phyloP scores from a whole-genome alignment of 2,329 filamentous ascomycete genomes.

The Xylariaceae sp. region DNA sequence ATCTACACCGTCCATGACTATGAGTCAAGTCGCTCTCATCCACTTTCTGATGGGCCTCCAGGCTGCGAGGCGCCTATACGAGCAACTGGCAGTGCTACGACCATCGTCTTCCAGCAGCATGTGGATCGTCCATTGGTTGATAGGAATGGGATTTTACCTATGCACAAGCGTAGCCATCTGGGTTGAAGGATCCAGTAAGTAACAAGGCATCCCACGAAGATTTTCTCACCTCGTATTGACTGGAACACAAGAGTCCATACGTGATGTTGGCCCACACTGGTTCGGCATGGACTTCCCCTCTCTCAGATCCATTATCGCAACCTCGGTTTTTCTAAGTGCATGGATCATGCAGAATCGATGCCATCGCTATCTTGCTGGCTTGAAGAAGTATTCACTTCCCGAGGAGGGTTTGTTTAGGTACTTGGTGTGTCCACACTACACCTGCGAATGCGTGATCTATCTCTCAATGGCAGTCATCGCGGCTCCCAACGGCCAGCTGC shows the following conservation, averaged over 20 bases:
- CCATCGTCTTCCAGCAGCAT: conserved; percentile 68
- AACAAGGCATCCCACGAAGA: background rate
- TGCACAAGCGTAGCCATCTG: conserved; percentile 70
- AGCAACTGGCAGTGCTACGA: conserved; percentile 61
- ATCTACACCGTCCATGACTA: conserved; percentile 45
- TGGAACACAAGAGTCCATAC: conserved; percentile 33
- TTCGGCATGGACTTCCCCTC: conserved; percentile 31
- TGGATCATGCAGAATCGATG: conserved; percentile 70
- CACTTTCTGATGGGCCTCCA: conserved; percentile 74
- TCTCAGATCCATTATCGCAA: conserved; percentile 49
- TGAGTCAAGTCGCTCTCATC: conserved; percentile 57
- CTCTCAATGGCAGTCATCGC: conserved; percentile 67
- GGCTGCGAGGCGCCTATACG: conserved; percentile 67
- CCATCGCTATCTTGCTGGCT: conserved; percentile 61
- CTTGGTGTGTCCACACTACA: conserved; percentile 84
- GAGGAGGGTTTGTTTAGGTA: conserved; percentile 63
- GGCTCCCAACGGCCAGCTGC: conserved; percentile 58
- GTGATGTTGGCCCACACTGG: conserved; percentile 22
- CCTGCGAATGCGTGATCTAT: conserved; percentile 81
- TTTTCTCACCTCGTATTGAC: conserved; percentile 18
- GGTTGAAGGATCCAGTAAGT: conserved; percentile 72
- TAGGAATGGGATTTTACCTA: conserved; percentile 75
- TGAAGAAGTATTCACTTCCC: conserved; percentile 81
- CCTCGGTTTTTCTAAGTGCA: conserved; percentile 62
- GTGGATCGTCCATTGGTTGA: conserved; percentile 77